Evolutionary conservation across 768 basidiomycete species (phyloP), one percentile per base, ranked within the genome.

Genomic region (Ephemerocybe angulata): DNA sequence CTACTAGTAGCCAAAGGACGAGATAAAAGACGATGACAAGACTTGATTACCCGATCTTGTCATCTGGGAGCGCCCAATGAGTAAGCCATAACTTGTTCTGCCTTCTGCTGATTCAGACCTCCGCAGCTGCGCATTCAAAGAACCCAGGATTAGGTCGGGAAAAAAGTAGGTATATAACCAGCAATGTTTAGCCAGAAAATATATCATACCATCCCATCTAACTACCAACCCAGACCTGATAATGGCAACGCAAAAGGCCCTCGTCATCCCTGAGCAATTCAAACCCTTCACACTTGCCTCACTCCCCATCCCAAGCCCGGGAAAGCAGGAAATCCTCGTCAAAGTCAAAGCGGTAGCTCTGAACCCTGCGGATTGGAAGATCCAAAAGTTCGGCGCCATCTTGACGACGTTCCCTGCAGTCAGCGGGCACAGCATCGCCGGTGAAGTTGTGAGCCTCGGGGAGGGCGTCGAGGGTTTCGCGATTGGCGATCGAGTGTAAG

Each of bases 401-500:
- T 63, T 75, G 41, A 68, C 71, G 19, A 59, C 70, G n/a, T 83
- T 67, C 57, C 83, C 79, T 15, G 73, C 73, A 4, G 66, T 84
- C 2, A 54, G 78, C 0, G 83, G 83, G 1, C 67, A 63, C 11
- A 82, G 84, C 50, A 69, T 72, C 29, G 76, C 82, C 35, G 84
- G 84, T 3, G 72, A 75, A 1, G 75, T 85, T 4, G 76, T 73
- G 22, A 72, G 68, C 30, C 69, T 84, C 43, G 84, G 83, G 1
- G 75, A 77, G 52, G 78, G 75, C 1, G 82, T 85, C 6, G 71
- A 66, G 17, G 67, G 68, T 30, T 77, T 82, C 62, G 70, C 76
- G 57, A 69, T 70, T 27, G 83, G 82, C 1, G 81, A 84, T 62
- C 70, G 73, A 63, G 79, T 85, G 80, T 81, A 67, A 59, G 76